These are phyloP conservation scores for Colletotrichum spinosum DNA, from an alignment of 2,329 filamentous ascomycete genomes.

Conservation along the genomic window DNA sequence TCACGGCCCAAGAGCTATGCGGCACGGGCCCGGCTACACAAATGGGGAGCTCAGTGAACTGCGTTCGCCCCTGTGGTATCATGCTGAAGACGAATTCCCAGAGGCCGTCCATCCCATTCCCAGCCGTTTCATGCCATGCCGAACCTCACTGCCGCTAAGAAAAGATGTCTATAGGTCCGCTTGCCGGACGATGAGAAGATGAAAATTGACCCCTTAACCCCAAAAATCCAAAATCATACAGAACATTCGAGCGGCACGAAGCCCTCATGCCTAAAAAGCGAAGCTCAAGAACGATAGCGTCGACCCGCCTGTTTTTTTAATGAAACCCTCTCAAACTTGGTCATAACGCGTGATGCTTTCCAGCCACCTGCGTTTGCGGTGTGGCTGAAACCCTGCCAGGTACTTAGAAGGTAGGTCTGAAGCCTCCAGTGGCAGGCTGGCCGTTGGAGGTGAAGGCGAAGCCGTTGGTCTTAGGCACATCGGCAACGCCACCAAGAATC, in stretches of 20 bases:
- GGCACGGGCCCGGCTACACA: slow-evolving; percentile 11
- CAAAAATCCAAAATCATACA: slow-evolving; percentile 16
- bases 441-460: slow-evolving; percentile 34
- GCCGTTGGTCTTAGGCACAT: slow-evolving; percentile 46
- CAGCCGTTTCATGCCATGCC: slow-evolving; percentile 21
- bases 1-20: slow-evolving; percentile 25
- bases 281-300: slow-evolving; percentile 26
- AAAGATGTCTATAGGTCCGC: slow-evolving; percentile 30
- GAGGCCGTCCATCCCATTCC: slow-evolving; percentile 24
- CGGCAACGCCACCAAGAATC: slow-evolving; percentile 63
- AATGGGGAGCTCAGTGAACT: slow-evolving; percentile 16
- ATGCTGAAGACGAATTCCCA: slow-evolving; percentile 15
- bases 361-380: no score
- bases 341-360: slow-evolving; percentile 15
- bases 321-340: slow-evolving; percentile 9
- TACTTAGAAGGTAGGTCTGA: slow-evolving; percentile 30
- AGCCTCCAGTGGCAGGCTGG: slow-evolving; percentile 33
- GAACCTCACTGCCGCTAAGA: slow-evolving; percentile 20
- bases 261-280: slow-evolving; percentile 19
- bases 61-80: slow-evolving; percentile 7
- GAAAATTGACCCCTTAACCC: background rate
- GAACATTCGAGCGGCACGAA: slow-evolving; percentile 2
- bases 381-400: no score
- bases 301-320: background rate
- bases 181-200: slow-evolving; percentile 17